Evolutionary conservation across 1,284 basidiomycete species (phyloP), one percentile per base, ranked within the genome.

Genomic region (Cryptococcus sp.): DNA sequence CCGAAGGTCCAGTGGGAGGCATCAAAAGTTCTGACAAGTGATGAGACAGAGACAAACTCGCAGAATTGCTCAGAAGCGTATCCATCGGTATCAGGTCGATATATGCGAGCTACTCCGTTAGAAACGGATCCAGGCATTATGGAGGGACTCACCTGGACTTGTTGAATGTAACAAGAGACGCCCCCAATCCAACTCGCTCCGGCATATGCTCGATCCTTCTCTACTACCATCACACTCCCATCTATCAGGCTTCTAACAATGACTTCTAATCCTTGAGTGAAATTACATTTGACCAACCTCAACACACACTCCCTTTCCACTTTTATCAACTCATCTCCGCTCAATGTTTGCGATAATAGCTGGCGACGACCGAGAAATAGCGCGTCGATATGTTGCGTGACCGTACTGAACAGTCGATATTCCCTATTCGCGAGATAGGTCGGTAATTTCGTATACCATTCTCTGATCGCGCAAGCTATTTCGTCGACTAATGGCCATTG

Each of bases 401-500:
- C 90, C 4, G 84, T 81, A 62, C 88, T 84, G 77, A 98, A 96
- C 15, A 95, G 83, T 44, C 83, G 83, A 79, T 98, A 98, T 69
- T 98, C 89, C 55, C 92, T 84, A 50, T 84, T 82, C 3, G 87
- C 86, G 32, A 98, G 86, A 74, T 97, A 94, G 54, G 87, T 86
- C 68, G 93, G 94, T 82, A 97, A 87, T 34, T 73, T 66, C 67
- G 71, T 84, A 69, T 93, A 88, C 92, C 94, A 98, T 82, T 98
- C 95, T 38, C 94, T 85, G 44, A 98, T 79, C 0, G 95, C 93
- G 23, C 92, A 95, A 0, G 95, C 90, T 64, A 98, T 96, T 78
- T 98, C 95, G 76, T 98, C 95, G 52, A 98, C 85, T 67, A 98
- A 86, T 1, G 94, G 95, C 71, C 96, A 93, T 10, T 78, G 79